Conservation (phyloP, 306 rosid genomes). For the Cajanus cajan region DNA sequence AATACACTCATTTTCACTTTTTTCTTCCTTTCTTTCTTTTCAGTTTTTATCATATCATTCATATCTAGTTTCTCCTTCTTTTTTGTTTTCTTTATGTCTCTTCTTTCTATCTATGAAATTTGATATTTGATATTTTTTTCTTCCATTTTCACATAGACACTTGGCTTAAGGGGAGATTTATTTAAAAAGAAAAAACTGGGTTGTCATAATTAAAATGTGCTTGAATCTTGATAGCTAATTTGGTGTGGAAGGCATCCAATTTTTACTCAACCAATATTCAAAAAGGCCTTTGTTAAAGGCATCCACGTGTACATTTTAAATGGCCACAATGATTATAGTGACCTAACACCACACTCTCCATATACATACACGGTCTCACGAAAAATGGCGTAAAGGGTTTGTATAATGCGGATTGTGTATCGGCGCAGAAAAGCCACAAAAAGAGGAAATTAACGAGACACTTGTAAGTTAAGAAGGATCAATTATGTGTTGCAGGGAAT, state of each 20-base stretch:
- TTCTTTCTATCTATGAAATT: no score
- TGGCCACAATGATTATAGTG: not conserved
- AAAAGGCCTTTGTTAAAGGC: not conserved
- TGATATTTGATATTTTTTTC: no score
- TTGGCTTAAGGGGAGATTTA: no score
- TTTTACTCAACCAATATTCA: not conserved
- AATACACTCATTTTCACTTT: no score
- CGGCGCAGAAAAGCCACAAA: not conserved
- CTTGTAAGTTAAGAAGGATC: not conserved
- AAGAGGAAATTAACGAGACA: slow-evolving; percentile 7
- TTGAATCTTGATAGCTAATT: not conserved
- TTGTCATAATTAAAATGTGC: slow-evolving; percentile 4
- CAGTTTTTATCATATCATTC: no score
- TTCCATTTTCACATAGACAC: no score
- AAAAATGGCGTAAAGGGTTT: slow-evolving; percentile 9
- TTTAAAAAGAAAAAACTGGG: no score
- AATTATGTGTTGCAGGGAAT: slow-evolving; percentile 29
- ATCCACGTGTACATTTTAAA: slow-evolving; percentile 10
- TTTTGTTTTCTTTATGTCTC: no score
- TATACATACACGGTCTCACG: not conserved
- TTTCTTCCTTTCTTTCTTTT: no score
- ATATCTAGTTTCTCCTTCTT: no score
- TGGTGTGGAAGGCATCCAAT: slow-evolving; percentile 7
- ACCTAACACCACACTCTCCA: slow-evolving; percentile 20
- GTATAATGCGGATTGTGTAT: not conserved